These are phyloP conservation scores for Fusarium subglutinans DNA, from an alignment of 2,329 filamentous ascomycete species.

Conservation along the genomic window DNA sequence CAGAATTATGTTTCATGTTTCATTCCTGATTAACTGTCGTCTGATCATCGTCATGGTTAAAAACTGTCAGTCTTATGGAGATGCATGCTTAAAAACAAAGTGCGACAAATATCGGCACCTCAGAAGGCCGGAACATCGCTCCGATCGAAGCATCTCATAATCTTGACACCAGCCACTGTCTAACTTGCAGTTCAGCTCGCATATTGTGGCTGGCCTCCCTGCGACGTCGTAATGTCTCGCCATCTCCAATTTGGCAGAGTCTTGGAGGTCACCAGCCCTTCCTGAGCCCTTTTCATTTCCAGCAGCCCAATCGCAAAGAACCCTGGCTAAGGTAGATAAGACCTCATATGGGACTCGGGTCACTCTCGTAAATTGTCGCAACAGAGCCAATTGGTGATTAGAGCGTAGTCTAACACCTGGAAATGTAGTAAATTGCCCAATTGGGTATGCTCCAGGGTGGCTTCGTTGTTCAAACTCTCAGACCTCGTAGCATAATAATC, in stretches of 20 bases:
- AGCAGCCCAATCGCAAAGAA: neutral
- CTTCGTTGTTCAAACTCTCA: neutral
- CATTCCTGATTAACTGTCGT: neutral
- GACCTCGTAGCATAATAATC: neutral
- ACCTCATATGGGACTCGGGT: neutral
- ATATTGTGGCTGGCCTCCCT: slow-evolving; percentile 25
- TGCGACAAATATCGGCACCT: neutral
- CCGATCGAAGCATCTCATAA: neutral
- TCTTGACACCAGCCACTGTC: slow-evolving; percentile 11
- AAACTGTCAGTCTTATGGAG: neutral
- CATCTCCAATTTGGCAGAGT: slow-evolving; percentile 1
- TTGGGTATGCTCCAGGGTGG: neutral
- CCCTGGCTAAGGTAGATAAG: neutral
- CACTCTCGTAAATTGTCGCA: neutral
- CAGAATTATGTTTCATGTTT: slow-evolving; percentile 9
- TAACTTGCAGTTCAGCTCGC: slow-evolving; percentile 9
- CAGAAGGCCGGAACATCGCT: neutral
- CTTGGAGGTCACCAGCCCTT: slow-evolving; percentile 1
- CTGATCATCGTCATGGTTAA: slow-evolving; percentile 1
- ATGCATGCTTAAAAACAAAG: neutral
- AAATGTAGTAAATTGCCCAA: neutral
- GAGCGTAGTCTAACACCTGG: neutral
- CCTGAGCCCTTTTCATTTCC: neutral
- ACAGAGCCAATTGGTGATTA: neutral
- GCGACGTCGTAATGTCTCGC: slow-evolving; percentile 2